Evolutionary conservation across 2,329 filamentous ascomycete species (phyloP), one percentile per base, ranked within the genome.

Genomic region (Diplodia sapinea): DNA sequence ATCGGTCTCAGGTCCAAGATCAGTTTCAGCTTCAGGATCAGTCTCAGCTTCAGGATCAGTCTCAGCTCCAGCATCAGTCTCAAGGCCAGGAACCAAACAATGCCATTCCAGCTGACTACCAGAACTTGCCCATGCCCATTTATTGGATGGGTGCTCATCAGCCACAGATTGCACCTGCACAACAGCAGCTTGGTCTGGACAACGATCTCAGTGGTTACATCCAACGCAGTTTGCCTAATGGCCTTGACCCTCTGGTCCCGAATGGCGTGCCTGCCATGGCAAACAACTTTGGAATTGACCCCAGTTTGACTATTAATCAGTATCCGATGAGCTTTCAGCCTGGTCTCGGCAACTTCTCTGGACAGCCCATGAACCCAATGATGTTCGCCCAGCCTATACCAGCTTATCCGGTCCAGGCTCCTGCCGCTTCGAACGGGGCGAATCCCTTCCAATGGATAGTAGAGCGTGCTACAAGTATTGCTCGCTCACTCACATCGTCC

Each of bases 111-210:
- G 7, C 43, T 47, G 9, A 47, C 17, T 9, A 20, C 4, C n/a
- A 47, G 6, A 47, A 3, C 3, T 1, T 7, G n/a, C 7, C 9
- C 43, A 1, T 47, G 8, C 43, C 43, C n/a, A 3, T 47, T 0
- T 4, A 7, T 3, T 17, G n/a, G 1, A 11, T 8, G n/a, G n/a
- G n/a, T 20, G 17, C 3, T 0, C 1, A 12, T n/a, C 43, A 9
- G 0, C n/a, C 7, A 20, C 43, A 4, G 17, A 7, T 20, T 20
- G 2, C n/a, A 47, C 11, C 43, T 11, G n/a, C n/a, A 9, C 2
- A 47, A 4, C 43, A 47, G n/a, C 17, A 47, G 17, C 2, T 47
- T 11, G 43, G 8, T 9, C 3, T 20, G 2, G n/a, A 47, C 8
- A n/a, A 47, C 17, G 7, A 20, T 4, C n/a, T 47, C 43, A 47